Conservation (phyloP, 768 basidiomycete genomes). For the Hortiboletus flavorubellus region DNA sequence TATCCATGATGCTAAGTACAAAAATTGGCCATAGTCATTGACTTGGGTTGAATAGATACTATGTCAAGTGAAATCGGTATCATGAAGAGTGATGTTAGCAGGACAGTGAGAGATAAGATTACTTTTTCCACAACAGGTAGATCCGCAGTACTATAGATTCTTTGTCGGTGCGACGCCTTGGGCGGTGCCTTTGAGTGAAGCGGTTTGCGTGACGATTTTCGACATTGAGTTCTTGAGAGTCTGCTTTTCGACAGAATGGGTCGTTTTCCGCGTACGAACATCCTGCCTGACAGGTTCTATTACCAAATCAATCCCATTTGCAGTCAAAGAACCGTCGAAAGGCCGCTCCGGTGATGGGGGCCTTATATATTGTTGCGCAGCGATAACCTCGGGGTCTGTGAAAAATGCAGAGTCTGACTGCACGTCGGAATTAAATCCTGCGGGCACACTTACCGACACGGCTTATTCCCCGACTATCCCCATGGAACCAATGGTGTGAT, state of each 20-base stretch:
- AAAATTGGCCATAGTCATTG: neutral
- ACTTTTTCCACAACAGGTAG: slow-evolving; percentile 11
- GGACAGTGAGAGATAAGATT: slow-evolving; percentile 11
- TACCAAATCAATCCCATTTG: slow-evolving; percentile 39
- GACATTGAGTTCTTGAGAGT: slow-evolving; percentile 54
- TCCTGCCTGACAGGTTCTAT: slow-evolving; percentile 37
- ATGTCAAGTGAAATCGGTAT: slow-evolving; percentile 9
- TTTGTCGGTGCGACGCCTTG: slow-evolving; percentile 15
- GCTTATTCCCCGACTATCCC: slow-evolving; percentile 53
- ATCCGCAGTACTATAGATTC: neutral
- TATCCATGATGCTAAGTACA: slow-evolving; percentile 20
- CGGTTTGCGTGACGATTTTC: slow-evolving; percentile 41
- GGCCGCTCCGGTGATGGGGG: slow-evolving; percentile 25
- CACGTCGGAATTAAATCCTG: neutral
- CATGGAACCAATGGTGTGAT: slow-evolving; percentile 60
- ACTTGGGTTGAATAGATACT: slow-evolving; percentile 11
- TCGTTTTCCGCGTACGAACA: slow-evolving; percentile 40
- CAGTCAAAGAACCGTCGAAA: slow-evolving; percentile 25
- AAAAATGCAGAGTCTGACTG: neutral
- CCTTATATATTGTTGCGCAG: slow-evolving; percentile 16
- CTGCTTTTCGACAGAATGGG: slow-evolving; percentile 45
- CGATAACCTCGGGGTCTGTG: slow-evolving; percentile 24
- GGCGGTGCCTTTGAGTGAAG: slow-evolving; percentile 11
- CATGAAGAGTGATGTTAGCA: slow-evolving; percentile 10
- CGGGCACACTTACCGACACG: slow-evolving; percentile 43